A percentile compares a stretch with the other conserved stretches of the same genome.
Conservation (phyloP, 1,284 basidiomycete species). For the Cryptococcus sp. region DNA sequence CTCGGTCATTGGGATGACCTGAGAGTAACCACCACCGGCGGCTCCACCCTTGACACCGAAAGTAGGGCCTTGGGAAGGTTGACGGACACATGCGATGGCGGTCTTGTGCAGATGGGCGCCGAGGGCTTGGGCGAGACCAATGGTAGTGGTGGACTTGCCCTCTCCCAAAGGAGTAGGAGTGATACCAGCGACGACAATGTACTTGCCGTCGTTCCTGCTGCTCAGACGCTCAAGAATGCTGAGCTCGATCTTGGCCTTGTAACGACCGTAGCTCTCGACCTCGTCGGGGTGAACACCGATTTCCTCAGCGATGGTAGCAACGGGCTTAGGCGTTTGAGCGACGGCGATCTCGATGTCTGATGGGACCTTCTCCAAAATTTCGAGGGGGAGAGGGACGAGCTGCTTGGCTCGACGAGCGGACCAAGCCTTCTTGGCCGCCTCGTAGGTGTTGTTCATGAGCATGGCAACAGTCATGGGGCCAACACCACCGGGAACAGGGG, state of each 20-base stretch:
- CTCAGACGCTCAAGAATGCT: slow-evolving; percentile 80
- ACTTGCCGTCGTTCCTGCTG: slow-evolving; percentile 91
- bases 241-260: slow-evolving; percentile 97
- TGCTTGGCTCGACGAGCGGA: slow-evolving; percentile 64
- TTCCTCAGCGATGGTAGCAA: slow-evolving; percentile 81
- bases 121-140: slow-evolving; percentile 94
- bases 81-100: slow-evolving; percentile 96
- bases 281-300: slow-evolving; percentile 86
- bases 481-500: slow-evolving; percentile 97
- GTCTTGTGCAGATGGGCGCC: slow-evolving; percentile 91
- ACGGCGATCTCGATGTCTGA: slow-evolving; percentile 94
- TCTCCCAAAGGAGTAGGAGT: slow-evolving; percentile 97
- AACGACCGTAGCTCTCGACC: slow-evolving; percentile 91
- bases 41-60: slow-evolving; percentile 99
- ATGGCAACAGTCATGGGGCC: slow-evolving; percentile 99
- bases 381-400: slow-evolving; percentile 70
- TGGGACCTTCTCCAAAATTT: slow-evolving; percentile 74
- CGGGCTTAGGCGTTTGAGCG: slow-evolving; percentile 89
- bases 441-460: slow-evolving; percentile 94
- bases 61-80: slow-evolving; percentile 97
- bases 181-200: slow-evolving; percentile 95
- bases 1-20: slow-evolving; percentile 99
- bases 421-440: slow-evolving; percentile 80
- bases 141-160: slow-evolving; percentile 98
- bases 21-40: slow-evolving; percentile 96